Percentiles rank a stretch among this genome's conserved stretches.
Conservation (phyloP, 805 yeast genomes). For the Candida boleticola region DNA sequence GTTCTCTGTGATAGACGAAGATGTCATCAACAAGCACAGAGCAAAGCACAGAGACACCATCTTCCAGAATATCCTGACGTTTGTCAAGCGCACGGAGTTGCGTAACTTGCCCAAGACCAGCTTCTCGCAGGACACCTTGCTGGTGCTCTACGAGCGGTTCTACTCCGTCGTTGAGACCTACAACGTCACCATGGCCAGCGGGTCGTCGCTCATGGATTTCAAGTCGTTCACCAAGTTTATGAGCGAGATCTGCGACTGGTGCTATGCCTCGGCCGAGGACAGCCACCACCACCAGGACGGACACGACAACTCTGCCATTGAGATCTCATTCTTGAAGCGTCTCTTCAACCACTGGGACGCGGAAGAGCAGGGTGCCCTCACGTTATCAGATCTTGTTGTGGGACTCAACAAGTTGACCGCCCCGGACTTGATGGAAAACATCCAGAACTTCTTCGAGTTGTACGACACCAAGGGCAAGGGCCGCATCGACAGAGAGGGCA, state of each 20-base stretch:
- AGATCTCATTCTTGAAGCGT: slow-evolving; percentile 38
- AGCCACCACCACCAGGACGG: not conserved
- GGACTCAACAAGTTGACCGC: slow-evolving; percentile 73
- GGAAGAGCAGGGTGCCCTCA: slow-evolving; percentile 51
- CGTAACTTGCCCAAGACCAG: slow-evolving; percentile 80
- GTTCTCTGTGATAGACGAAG: slow-evolving; percentile 77
- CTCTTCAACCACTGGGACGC: slow-evolving; percentile 50
- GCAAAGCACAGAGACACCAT: slow-evolving; percentile 71
- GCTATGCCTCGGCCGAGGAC: slow-evolving; percentile 12
- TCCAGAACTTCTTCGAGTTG: slow-evolving; percentile 75
- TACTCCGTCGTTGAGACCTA: slow-evolving; percentile 73
- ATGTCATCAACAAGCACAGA: slow-evolving; percentile 66
- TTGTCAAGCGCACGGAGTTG: slow-evolving; percentile 88
- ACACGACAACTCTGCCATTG: not conserved
- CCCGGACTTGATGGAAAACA: slow-evolving; percentile 71
- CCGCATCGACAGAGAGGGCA: slow-evolving; percentile 70
- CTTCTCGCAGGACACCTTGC: slow-evolving; percentile 54
- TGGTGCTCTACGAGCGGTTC: slow-evolving; percentile 80
- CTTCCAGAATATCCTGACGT: slow-evolving; percentile 80
- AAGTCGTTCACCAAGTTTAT: slow-evolving; percentile 70
- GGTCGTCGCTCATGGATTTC: slow-evolving; percentile 70
- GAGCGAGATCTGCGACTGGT: slow-evolving; percentile 80
- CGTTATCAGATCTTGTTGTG: slow-evolving; percentile 64
- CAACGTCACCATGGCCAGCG: slow-evolving; percentile 46
- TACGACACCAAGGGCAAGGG: slow-evolving; percentile 64